phyloP scores from a whole-genome alignment of 331 rosid genomes.

The Dryas integrifolia region DNA sequence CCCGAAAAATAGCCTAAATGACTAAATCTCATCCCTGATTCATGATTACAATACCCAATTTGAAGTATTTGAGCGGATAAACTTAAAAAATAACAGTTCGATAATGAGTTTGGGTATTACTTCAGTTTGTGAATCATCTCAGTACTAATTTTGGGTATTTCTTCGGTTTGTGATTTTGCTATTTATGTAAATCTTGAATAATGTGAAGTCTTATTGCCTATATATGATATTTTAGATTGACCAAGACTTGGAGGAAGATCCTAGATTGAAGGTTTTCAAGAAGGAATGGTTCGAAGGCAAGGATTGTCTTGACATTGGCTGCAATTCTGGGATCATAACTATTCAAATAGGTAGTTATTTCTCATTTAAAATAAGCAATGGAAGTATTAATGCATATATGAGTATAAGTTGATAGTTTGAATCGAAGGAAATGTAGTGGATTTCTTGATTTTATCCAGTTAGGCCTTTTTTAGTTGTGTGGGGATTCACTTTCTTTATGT shows the following conservation, averaged over 20 bases:
- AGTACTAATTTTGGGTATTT: no score
- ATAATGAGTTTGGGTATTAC: no score
- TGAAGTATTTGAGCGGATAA: background rate
- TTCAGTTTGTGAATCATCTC: background rate
- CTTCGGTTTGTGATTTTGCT: no score
- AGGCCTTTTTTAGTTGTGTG: background rate
- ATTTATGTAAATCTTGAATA: no score
- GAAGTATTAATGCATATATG: background rate
- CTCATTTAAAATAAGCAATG: constrained; percentile 1
- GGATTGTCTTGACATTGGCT: constrained; percentile 82
- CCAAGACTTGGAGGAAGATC: constrained; percentile 61
- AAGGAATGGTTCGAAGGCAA: constrained; percentile 82
- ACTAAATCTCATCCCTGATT: background rate
- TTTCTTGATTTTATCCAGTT: background rate
- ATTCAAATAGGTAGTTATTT: constrained; percentile 59
- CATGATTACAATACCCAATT: background rate
- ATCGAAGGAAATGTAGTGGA: background rate
- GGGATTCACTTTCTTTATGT: background rate
- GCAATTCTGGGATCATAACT: constrained; percentile 71
- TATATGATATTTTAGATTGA: constrained; percentile 48
- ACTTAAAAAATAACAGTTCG: background rate
- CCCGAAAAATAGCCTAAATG: background rate
- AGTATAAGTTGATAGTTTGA: background rate
- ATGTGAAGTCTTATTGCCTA: constrained; percentile 9
- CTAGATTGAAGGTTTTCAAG: constrained; percentile 59